Base-by-base conservation (phyloP, 129 eudicot genomes). In the Apium graveolens region DNA sequence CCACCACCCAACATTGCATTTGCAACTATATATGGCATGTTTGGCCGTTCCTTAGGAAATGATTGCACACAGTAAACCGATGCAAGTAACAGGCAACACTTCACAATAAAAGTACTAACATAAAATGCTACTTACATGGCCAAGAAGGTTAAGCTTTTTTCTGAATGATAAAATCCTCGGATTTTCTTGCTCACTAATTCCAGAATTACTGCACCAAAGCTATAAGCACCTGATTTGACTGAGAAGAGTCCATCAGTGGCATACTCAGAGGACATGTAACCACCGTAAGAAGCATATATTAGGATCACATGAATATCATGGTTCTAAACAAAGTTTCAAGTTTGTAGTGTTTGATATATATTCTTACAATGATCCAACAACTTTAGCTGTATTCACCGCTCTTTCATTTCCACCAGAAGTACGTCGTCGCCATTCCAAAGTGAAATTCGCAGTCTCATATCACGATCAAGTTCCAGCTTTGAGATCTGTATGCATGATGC, bases 251-350 rank as follows among this genome's bases (percentile, higher is more conserved):
- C 73, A 31, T 68, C 43, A 31, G 35, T 32, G 24, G 73, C 43
- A 68, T 68, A 68, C 73, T 68, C 73, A 4, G 73, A n/a, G n/a
- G 73, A 32, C 73, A 68, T 68, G 73, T 68, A 68, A 32, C 73
- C 73, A 34, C 73, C 17, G 26, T 16, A 34, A 1, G 7, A 35
- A 7, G 2, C 0, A 5, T n/a, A n/a, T 35, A 37, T 3, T 14
- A 17, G 27, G 18, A 35, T 27, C 2, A 26, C 74, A 18, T 35
- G 18, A 11, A 1, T 13, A 32, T 4, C 72, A 66, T 3, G n/a
- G 26, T 65, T 63, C 4, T 26, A 32, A 17, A 16, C 45, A 34
- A 34, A 35, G 43, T 14, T 29, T 16, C 3, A 9, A 69, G 27
- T 69, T n/a, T n/a, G n/a, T n/a, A n/a, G n/a, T n/a, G n/a, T n/a